These are phyloP conservation scores for Fusarium caatingaense DNA, from an alignment of 2,329 filamentous ascomycete genomes.

Conservation along the genomic window DNA sequence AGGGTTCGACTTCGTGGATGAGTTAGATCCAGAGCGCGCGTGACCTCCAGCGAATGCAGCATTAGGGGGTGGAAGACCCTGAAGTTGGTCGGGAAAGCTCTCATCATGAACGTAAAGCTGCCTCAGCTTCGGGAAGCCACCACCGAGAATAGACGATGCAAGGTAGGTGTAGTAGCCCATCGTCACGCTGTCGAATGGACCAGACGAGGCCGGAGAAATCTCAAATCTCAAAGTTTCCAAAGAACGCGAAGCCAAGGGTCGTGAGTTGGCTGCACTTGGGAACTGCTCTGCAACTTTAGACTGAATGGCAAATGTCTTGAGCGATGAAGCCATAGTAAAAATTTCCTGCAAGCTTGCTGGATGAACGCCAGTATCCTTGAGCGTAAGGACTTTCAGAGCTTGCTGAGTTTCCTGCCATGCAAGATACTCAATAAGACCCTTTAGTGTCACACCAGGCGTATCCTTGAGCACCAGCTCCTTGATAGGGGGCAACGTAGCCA, in stretches of 20 bases:
- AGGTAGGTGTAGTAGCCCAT: conserved; percentile 86
- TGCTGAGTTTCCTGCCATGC: conserved; percentile 68
- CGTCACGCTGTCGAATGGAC: conserved; percentile 67
- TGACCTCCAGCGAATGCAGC: conserved; percentile 49
- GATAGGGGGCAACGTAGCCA: conserved; percentile 80
- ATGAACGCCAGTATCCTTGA: conserved; percentile 78
- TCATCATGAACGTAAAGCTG: conserved; percentile 89
- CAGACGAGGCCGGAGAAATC: conserved; percentile 71
- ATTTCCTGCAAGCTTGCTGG: conserved; percentile 70
- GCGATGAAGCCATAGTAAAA: conserved; percentile 65
- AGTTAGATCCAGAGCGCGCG: conserved; percentile 50
- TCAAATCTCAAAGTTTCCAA: conserved; percentile 84
- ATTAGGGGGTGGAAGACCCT: conserved; percentile 75
- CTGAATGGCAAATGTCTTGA: conserved; percentile 68
- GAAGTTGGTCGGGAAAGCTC: conserved; percentile 82
- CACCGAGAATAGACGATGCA: conserved; percentile 81
- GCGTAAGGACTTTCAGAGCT: conserved; percentile 73
- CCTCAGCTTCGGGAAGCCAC: conserved; percentile 77
- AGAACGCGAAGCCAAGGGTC: conserved; percentile 74
- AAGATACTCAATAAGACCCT: conserved; percentile 77
- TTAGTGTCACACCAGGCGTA: conserved; percentile 75
- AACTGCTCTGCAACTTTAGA: conserved; percentile 63
- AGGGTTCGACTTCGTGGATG: conserved; percentile 43
- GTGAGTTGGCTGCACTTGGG: conserved; percentile 60
- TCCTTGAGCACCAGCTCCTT: conserved; percentile 79